A percentile compares a stretch with the other conserved stretches of the same genome.
phyloP scores from a whole-genome alignment of 768 basidiomycete species.

The Termitomyces sp. region DNA sequence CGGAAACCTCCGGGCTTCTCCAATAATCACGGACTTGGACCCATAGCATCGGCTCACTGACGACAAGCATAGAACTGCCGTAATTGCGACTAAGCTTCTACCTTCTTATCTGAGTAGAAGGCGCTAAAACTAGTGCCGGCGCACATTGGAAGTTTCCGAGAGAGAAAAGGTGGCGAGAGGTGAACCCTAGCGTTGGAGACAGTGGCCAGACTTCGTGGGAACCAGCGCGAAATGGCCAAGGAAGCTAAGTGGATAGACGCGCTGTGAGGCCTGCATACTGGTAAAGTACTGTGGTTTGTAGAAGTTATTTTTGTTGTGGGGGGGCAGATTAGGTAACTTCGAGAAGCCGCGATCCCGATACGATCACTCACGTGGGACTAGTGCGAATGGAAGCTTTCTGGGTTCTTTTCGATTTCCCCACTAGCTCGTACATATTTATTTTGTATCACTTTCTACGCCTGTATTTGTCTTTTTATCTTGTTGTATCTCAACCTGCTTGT shows the following conservation, averaged over 20 bases:
- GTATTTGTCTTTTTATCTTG: slow-evolving; percentile 15
- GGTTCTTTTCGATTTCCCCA: slow-evolving; percentile 12
- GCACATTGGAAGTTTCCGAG: slow-evolving; percentile 15
- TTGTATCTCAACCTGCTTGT: slow-evolving; percentile 15
- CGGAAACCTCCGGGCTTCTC: slow-evolving; percentile 17
- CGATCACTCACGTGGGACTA: slow-evolving; percentile 17
- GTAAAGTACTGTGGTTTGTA: not conserved
- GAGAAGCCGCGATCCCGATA: slow-evolving; percentile 12
- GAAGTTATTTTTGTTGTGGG: not conserved
- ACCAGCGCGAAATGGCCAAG: not conserved
- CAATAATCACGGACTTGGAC: slow-evolving; percentile 16
- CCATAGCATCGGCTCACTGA: slow-evolving; percentile 6
- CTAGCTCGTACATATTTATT: slow-evolving; percentile 15
- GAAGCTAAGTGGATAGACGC: not conserved
- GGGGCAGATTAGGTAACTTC: not conserved
- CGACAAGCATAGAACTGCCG: slow-evolving; percentile 8
- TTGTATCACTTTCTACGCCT: slow-evolving; percentile 12
- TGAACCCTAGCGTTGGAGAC: slow-evolving; percentile 1
- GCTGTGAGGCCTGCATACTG: not conserved
- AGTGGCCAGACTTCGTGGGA: not conserved
- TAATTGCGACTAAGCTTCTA: slow-evolving; percentile 7
- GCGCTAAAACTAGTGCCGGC: slow-evolving; percentile 11
- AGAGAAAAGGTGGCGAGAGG: slow-evolving; percentile 9
- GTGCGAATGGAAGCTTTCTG: slow-evolving; percentile 18
- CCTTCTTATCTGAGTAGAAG: slow-evolving; percentile 10